Evolutionary conservation across 176 grass and related monocot genomes (phyloP).

Genomic region (Aegilops longissima): DNA sequence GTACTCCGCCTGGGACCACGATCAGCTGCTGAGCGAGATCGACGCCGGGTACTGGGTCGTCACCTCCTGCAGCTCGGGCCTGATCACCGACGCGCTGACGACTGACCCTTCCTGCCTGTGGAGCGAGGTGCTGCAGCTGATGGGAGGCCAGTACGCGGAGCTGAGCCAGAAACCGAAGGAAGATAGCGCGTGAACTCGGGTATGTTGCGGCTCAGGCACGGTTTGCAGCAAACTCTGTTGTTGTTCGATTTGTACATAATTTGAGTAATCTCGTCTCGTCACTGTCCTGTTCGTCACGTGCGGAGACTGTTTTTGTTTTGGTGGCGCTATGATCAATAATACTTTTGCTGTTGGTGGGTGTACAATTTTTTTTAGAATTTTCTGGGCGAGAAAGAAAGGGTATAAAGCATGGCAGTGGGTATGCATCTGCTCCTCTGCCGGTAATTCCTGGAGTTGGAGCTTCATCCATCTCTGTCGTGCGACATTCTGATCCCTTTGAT

Average conservation of each 20-base stretch:
- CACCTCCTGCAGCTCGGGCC: slow-evolving; percentile 66
- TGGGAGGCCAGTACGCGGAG: slow-evolving; percentile 81
- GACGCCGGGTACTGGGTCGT: slow-evolving; percentile 76
- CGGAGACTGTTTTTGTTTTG: not conserved
- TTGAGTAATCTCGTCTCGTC: slow-evolving; percentile 6
- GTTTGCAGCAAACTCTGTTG: not conserved
- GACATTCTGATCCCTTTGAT: not conserved
- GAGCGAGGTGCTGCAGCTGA: slow-evolving; percentile 77
- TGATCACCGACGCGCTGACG: slow-evolving; percentile 42
- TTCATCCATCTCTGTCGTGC: not conserved
- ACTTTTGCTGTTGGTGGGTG: not conserved
- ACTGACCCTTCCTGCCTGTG: slow-evolving; percentile 51
- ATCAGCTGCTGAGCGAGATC: slow-evolving; percentile 82
- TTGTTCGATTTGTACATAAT: slow-evolving; percentile 45
- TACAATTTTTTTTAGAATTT: not conserved
- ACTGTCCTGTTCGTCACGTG: not conserved
- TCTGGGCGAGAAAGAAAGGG: not conserved
- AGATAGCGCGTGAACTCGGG: slow-evolving; percentile 23
- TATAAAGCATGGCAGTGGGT: not conserved
- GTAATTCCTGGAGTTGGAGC: not conserved
- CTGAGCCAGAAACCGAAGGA: slow-evolving; percentile 78
- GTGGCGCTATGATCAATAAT: not conserved
- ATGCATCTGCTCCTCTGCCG: not conserved
- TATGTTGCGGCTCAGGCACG: not conserved
- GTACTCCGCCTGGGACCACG: slow-evolving; percentile 73